phyloP scores from a whole-genome alignment of 129 eudicot species.

The Lactuca sativa region DNA sequence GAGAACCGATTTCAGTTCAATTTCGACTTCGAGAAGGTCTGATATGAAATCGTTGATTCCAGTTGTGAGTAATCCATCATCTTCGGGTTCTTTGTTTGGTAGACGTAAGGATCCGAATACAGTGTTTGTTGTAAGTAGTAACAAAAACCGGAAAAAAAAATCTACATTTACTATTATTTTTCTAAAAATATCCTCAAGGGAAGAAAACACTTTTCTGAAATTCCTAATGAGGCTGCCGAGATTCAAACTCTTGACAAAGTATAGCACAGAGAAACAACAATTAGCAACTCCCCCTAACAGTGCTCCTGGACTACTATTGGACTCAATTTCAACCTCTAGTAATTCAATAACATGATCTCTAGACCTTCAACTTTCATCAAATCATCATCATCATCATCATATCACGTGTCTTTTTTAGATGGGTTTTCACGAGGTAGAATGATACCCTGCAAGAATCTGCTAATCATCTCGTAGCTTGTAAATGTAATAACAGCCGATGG shows the following conservation, averaged over 20 bases:
- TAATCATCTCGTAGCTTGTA: slow-evolving; percentile 83
- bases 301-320: slow-evolving; percentile 25
- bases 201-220: no score
- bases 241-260: no score
- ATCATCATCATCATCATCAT: slow-evolving; percentile 30
- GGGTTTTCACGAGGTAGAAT: slow-evolving; percentile 38
- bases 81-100: no score
- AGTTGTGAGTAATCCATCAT: no score
- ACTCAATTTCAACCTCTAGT: slow-evolving; percentile 31
- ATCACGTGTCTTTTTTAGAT: slow-evolving; percentile 14
- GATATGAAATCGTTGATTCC: no score
- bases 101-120: no score
- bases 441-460: slow-evolving; percentile 39
- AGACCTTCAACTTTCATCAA: slow-evolving; percentile 17
- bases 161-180: background rate
- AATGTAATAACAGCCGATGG: slow-evolving; percentile 84
- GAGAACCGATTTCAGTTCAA: no score
- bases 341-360: background rate
- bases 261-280: background rate
- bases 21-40: no score
- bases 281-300: background rate
- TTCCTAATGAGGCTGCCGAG: background rate
- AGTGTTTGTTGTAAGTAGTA: no score
- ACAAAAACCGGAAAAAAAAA: no score
- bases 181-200: no score